These are phyloP conservation scores for Datisca glomerata DNA, from an alignment of 306 rosid genomes.

Conservation along the genomic window DNA sequence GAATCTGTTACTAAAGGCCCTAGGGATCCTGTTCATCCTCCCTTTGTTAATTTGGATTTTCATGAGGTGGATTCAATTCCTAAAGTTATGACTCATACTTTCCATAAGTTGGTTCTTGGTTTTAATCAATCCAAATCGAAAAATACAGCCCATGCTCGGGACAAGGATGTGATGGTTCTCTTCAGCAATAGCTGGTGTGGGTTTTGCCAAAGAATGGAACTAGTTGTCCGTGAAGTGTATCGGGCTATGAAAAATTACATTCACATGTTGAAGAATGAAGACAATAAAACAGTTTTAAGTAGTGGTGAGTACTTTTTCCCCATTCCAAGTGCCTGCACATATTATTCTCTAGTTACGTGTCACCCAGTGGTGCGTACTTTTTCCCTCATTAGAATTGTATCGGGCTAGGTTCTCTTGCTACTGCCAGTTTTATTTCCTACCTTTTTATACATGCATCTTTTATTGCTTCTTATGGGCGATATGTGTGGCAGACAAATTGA, in stretches of 20 bases:
- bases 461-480: constrained; percentile 4
- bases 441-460: neutral
- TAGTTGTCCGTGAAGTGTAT: constrained; percentile 70
- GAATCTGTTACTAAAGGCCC: constrained; percentile 32
- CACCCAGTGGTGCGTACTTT: constrained; percentile 35
- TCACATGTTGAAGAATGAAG: constrained; percentile 26
- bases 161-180: constrained; percentile 76
- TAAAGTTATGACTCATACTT: constrained; percentile 46
- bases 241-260: constrained; percentile 49
- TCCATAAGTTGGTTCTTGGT: constrained; percentile 58
- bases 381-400: too few species aligned
- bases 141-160: constrained; percentile 31
- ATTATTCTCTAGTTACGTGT: too few species aligned
- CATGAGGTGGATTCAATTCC: constrained; percentile 83
- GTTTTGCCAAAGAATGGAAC: constrained; percentile 82
- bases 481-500: constrained; percentile 38
- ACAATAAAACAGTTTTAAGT: constrained; percentile 21
- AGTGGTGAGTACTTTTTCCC: constrained; percentile 30
- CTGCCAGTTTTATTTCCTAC: neutral
- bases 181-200: constrained; percentile 96
- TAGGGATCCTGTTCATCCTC: constrained; percentile 54
- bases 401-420: too few species aligned
- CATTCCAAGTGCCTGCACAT: too few species aligned
- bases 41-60: constrained; percentile 85
- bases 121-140: constrained; percentile 45